Evolutionary conservation across 768 basidiomycete species (phyloP), one percentile per base, ranked within the genome.

Genomic region (Tylopilus vinaceipallidus): DNA sequence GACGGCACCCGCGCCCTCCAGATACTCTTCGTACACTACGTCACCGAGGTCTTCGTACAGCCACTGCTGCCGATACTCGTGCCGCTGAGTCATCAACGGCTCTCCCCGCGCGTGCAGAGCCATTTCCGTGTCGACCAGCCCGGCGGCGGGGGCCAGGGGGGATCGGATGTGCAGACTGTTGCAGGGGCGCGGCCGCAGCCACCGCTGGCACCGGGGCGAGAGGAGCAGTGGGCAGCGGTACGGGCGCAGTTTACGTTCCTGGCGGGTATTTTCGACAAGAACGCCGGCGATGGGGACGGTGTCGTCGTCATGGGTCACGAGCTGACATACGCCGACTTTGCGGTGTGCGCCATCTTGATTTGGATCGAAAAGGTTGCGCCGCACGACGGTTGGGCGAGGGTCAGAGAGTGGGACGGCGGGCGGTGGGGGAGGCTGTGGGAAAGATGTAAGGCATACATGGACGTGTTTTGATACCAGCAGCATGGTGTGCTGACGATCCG

Each of bases 351-450:
- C 0, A 76, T 86, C 16, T 66, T 89, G 35, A 77, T 88, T 39
- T 90, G 85, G 86, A 82, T 88, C 35, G 81, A 88, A 62, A 73
- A 79, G 41, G 80, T 88, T 61, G 79, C 84, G 4, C 76, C 83
- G n/a, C 81, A 84, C 48, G 84, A 88, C 54, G 84, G 83, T 13
- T 90, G 87, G 87, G 70, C 75, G 20, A 70, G 81, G 45, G 75
- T 89, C n/a, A 68, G 80, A 42, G 75, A 77, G 23, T 89, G 86
- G 86, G 82, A 86, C 58, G 75, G 72, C 4, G 85, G 87, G 4
- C 64, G 86, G 36, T 90, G 87, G 87, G 68, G 72, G 42, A 70
- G 76, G 39, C 67, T 90, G 42, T 81, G 75, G 68, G 80, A 83
- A 44, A 69, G 81, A 27, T 88, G 86, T 67, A 71, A 70, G 47